Evolutionary conservation across 306 rosid species (phyloP).

Genomic region (Trifolium pratense): DNA sequence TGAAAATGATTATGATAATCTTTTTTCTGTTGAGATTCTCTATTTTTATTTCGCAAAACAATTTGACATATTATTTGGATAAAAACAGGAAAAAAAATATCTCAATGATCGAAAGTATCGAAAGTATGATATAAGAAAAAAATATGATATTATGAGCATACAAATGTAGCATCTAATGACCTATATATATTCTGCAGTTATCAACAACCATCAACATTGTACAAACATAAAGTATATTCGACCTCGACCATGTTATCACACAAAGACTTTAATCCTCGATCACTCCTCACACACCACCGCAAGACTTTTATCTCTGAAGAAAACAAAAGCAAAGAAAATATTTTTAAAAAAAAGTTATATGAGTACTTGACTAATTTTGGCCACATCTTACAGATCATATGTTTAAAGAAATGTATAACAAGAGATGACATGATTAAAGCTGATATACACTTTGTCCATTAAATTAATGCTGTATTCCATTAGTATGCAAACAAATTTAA

Average conservation of each 20-base stretch:
- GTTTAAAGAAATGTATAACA: slow-evolving; percentile 51
- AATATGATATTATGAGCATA: not conserved
- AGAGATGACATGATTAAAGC: slow-evolving; percentile 54
- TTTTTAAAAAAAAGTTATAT: slow-evolving; percentile 39
- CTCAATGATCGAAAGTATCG: no score
- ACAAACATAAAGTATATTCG: slow-evolving; percentile 23
- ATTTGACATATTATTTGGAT: no score
- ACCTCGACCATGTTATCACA: slow-evolving; percentile 11
- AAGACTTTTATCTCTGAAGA: slow-evolving; percentile 28
- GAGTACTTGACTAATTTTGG: slow-evolving; percentile 45
- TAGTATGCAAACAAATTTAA: slow-evolving; percentile 48
- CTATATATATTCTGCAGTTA: not conserved
- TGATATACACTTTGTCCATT: slow-evolving; percentile 44
- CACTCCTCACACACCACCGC: not conserved
- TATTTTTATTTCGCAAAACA: no score
- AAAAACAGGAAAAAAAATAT: no score
- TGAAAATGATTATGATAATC: no score
- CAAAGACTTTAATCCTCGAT: no score
- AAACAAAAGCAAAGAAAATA: not conserved
- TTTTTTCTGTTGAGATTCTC: no score
- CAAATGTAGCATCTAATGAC: not conserved
- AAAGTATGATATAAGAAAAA: no score
- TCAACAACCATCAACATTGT: not conserved
- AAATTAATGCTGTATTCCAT: slow-evolving; percentile 41
- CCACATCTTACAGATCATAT: slow-evolving; percentile 50